A percentile compares a stretch with the other conserved stretches of the same genome.
Evolutionary conservation across 1,284 basidiomycete species (phyloP).

Genomic region (Neolentinus lepideus): DNA sequence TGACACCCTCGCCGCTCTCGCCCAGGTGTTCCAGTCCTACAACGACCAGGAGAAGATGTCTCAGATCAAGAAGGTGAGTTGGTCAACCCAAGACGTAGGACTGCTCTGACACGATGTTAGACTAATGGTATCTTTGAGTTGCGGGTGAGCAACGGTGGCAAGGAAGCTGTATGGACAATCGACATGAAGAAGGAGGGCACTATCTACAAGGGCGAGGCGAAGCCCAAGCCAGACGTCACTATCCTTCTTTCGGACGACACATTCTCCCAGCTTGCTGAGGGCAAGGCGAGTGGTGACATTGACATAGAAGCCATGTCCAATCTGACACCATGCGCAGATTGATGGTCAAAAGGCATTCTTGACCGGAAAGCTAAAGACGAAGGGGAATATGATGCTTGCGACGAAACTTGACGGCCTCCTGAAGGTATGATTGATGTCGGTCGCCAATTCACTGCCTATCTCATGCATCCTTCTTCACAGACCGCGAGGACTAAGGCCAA

Average conservation of each 20-base stretch:
- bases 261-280: constrained; percentile 57
- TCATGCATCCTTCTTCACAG: constrained; percentile 12
- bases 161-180: constrained; percentile 87
- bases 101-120: constrained; percentile 30
- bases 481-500: constrained; percentile 31
- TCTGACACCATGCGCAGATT: constrained; percentile 30
- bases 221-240: constrained; percentile 71
- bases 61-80: constrained; percentile 79
- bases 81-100: neutral
- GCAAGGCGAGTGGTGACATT: constrained; percentile 40
- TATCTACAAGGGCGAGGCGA: constrained; percentile 74
- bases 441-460: neutral
- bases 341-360: constrained; percentile 93
- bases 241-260: constrained; percentile 71
- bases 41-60: constrained; percentile 70
- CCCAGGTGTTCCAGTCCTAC: constrained; percentile 54
- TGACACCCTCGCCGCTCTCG: constrained; percentile 59
- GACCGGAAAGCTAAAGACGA: constrained; percentile 85
- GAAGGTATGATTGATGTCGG: constrained; percentile 43
- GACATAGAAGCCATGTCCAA: neutral
- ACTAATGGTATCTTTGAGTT: constrained; percentile 92
- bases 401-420: constrained; percentile 83
- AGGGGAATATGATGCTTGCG: constrained; percentile 83
- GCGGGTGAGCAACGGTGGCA: constrained; percentile 75
- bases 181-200: constrained; percentile 89